Base-by-base conservation (phyloP, 306 rosid genomes). In the Geum urbanum region DNA sequence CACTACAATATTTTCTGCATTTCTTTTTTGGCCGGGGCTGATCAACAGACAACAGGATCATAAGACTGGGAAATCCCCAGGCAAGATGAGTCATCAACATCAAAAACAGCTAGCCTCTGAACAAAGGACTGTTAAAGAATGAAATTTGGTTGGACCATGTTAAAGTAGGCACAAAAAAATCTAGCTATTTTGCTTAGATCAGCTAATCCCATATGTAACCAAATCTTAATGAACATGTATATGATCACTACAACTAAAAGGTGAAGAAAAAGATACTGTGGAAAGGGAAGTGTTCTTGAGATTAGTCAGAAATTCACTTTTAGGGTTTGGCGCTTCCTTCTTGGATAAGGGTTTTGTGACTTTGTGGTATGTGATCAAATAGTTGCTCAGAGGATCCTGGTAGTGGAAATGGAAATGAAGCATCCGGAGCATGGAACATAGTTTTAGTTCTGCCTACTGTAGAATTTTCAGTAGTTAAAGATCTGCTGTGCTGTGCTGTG, bases 131-230 rank as follows among this genome's bases (percentile, higher is more conserved):
- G 63, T 1, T 48, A 37, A 63, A 56, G 66, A 70, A 73, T 52
- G 44, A 77, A 79, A 80, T 78, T 69, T 73, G 66, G 59, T 72
- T 74, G 73, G 75, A 54, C 37, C 63, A 40, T 22, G 66, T 58
- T 24, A 72, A 65, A 70, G 77, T 46, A 53, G 6, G 67, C 51
- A 66, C 19, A 67, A 66, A 41, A 27, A 71, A 75, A 35, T 43
- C 57, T 78, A 76, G 43, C 61, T 51, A 41, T 63, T 48, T 67
- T 19, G 72, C 67, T 75, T 69, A 60, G 68, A 66, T 81, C 81
- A 83, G 85, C 78, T 63, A 72, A 80, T 72, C 68, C 76, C 84
- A 77, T 40, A 65, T 35, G 37, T 32, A 63, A 47, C 40, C 5
- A 79, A 66, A 70, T 43, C 7, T 71, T 27, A 56, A 27, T 62